Percentiles rank a stretch among this genome's conserved stretches.
Evolutionary conservation across 2,329 filamentous ascomycete genomes (phyloP).

Genomic region (Calonectria crousiana): DNA sequence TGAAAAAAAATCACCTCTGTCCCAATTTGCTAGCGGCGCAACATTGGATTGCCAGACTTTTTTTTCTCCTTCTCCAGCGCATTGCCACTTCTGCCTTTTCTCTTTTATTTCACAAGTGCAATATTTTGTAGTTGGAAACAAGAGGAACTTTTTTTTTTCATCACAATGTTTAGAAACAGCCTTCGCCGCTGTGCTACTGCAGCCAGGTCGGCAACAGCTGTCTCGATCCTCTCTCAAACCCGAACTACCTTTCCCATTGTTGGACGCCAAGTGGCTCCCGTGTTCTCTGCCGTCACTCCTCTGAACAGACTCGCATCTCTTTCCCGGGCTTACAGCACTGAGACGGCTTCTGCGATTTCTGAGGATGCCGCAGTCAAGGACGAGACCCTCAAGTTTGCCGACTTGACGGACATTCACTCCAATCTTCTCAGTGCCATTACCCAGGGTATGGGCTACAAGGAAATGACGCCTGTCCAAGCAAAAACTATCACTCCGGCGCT

Average conservation of each 20-base stretch:
- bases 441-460: conserved; percentile 78
- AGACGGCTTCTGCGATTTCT: conserved; percentile 47
- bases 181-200: conserved; percentile 55
- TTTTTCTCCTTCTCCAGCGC: conserved; percentile 19
- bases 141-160: not conserved
- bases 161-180: conserved; percentile 52
- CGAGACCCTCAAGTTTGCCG: conserved; percentile 56
- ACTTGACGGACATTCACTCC: conserved; percentile 68
- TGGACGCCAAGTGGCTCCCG: conserved; percentile 36
- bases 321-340: conserved; percentile 55
- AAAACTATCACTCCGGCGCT: conserved; percentile 86
- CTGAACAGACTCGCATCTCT: conserved; percentile 41
- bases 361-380: conserved; percentile 33
- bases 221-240: conserved; percentile 46
- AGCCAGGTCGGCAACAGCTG: conserved; percentile 48
- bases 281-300: conserved; percentile 30
- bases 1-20: conserved; percentile 23
- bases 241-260: conserved; percentile 42
- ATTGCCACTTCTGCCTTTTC: conserved; percentile 20
- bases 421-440: conserved; percentile 78
- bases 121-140: not conserved
- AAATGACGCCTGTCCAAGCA: conserved; percentile 93
- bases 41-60: conserved; percentile 18
- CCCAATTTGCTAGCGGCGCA: conserved; percentile 28
- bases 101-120: conserved; percentile 2